These are phyloP conservation scores for Cryptosporidium tyzzeri DNA, from an alignment of 169 alveolate species.

Conservation along the genomic window DNA sequence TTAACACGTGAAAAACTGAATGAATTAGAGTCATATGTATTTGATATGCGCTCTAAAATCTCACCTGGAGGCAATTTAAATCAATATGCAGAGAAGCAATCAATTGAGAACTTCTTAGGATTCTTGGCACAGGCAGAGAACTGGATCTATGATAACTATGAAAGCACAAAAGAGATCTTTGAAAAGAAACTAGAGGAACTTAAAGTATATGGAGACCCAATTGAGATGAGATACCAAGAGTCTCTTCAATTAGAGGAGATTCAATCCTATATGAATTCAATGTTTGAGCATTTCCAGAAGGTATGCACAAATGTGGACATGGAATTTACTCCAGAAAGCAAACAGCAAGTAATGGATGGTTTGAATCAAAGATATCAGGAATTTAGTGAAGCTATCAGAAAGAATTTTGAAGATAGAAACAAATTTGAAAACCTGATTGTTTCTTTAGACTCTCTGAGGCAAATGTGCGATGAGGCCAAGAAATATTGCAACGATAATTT, in stretches of 20 bases:
- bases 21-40: conserved; percentile 79
- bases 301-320: conserved; percentile 24
- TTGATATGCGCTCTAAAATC: conserved; percentile 67
- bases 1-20: conserved; percentile 78
- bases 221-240: conserved; percentile 65
- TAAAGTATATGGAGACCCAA: conserved; percentile 49
- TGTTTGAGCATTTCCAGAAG: conserved; percentile 47
- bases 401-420: conserved; percentile 54
- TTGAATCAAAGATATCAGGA: conserved; percentile 35
- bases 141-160: conserved; percentile 78
- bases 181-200: conserved; percentile 64
- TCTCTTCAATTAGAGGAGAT: conserved; percentile 51
- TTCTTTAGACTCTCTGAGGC: conserved; percentile 38
- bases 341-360: conserved; percentile 35
- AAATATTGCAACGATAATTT: conserved; percentile 46
- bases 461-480: conserved; percentile 45
- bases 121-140: conserved; percentile 75
- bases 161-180: conserved; percentile 65
- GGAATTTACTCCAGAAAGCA: conserved; percentile 72
- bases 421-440: conserved; percentile 36
- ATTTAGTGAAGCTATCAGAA: conserved; percentile 28
- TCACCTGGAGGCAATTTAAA: conserved; percentile 68
- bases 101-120: conserved; percentile 34
- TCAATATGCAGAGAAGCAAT: conserved; percentile 45
- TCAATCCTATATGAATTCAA: conserved; percentile 47